A percentile compares a stretch with the other conserved stretches of the same genome.
Evolutionary conservation across 306 rosid species (phyloP).

Genomic region (Cucurbita pepo): DNA sequence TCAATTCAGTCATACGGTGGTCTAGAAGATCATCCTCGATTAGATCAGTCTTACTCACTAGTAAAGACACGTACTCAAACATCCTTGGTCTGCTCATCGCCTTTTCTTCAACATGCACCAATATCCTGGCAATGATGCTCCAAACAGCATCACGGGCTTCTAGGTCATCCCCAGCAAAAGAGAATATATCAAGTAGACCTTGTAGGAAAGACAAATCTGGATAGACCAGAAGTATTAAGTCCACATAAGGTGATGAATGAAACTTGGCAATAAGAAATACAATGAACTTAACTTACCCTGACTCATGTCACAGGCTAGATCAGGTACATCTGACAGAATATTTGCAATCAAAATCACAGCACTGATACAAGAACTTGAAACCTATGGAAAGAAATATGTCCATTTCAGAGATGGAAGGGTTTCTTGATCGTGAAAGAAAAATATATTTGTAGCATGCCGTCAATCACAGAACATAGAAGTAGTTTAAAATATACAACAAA

Average conservation of each 20-base stretch:
- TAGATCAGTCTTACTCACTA: slow-evolving; percentile 48
- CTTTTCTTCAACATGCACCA: slow-evolving; percentile 39
- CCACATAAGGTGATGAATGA: not conserved
- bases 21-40: slow-evolving; percentile 86
- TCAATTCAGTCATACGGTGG: slow-evolving; percentile 19
- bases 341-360: slow-evolving; percentile 75
- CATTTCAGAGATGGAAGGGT: not conserved
- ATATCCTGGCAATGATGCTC: slow-evolving; percentile 54
- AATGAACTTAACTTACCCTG: slow-evolving; percentile 29
- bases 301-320: slow-evolving; percentile 37
- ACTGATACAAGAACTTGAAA: slow-evolving; percentile 68
- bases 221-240: slow-evolving; percentile 10
- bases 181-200: slow-evolving; percentile 73
- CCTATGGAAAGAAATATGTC: slow-evolving; percentile 26
- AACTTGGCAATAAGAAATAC: slow-evolving; percentile 4
- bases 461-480: not conserved
- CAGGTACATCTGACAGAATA: slow-evolving; percentile 54
- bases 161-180: slow-evolving; percentile 63
- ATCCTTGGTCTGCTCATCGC: slow-evolving; percentile 44
- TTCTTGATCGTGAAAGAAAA: not conserved
- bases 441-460: not conserved
- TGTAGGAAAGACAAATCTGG: slow-evolving; percentile 50
- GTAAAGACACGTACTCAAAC: slow-evolving; percentile 30
- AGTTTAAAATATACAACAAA: not conserved
- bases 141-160: slow-evolving; percentile 85